Base-by-base conservation (phyloP, 2,329 filamentous ascomycete genomes). In the Fusarium sp. region DNA sequence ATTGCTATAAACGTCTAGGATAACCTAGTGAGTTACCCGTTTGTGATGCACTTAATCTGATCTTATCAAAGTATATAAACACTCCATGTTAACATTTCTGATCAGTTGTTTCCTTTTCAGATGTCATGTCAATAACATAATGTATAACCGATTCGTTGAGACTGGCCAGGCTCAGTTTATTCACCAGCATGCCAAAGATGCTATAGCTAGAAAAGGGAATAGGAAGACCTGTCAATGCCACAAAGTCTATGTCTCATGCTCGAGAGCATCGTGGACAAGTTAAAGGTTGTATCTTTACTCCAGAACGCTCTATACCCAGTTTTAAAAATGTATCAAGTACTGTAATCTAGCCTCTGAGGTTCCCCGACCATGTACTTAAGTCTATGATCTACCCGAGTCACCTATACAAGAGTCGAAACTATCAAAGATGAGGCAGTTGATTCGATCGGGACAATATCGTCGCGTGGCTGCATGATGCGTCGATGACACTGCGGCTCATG, bases 141-240 rank as follows among this genome's bases (percentile, higher is more conserved):
- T 65, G 44, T 71, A 71, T n/a, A 71, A 71, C 46, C 46, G 51
- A 18, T 71, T 71, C 20, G 54, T 68, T 18, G 68, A 71, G 33
- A 71, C 68, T 1, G 63, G 54, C 0, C 24, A 68, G 2, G 68
- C 68, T 0, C 54, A 63, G 5, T 71, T 60, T 7, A 50, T 71
- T 7, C 28, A 42, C 4, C 60, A 71, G 4, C 68, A 71, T 2
- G 43, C 51, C 6, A 28, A 49, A 15, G 63, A 58, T 5, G 63
- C 68, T 0, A 48, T 31, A 6, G 17, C 40, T 1, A 24, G 22
- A 71, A 9, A 51, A 33, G 28, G 18, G 18, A 5, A 15, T 71
- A 59, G 63, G 26, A 68, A 2, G 68, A 68, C 0, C 36, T 71
- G 0, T 26, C 45, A 0, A 65, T 67, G 0, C 67, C 68, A 0